Conservation (phyloP, 345 rosid species). For the Euphorbia tirucalli region DNA sequence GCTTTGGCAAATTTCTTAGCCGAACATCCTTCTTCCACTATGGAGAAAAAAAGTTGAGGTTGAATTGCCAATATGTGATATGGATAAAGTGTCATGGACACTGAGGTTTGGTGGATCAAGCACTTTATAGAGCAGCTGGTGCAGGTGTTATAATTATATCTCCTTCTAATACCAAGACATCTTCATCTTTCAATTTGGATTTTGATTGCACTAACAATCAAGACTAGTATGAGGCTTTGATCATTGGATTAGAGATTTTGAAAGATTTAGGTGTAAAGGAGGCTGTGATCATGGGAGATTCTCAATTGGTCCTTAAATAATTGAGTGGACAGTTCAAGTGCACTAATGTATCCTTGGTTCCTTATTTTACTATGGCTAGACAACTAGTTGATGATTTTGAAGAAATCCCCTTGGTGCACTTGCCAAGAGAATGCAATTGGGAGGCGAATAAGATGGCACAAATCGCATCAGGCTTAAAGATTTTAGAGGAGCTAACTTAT, state of each 20-base stretch:
- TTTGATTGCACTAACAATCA: too few species aligned
- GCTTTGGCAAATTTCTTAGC: neutral
- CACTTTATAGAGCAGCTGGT: neutral
- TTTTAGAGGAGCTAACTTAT: too few species aligned
- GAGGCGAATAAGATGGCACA: too few species aligned
- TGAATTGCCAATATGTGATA: neutral
- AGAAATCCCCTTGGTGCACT: too few species aligned
- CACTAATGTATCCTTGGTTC: neutral
- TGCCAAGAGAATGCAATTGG: too few species aligned
- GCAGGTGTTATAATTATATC: slow-evolving; percentile 1
- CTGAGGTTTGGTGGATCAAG: slow-evolving; percentile 4
- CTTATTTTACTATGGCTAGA: neutral
- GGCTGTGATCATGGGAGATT: too few species aligned
- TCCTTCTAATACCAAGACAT: neutral
- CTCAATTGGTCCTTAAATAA: neutral
- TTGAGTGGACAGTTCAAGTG: neutral
- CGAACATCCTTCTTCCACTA: neutral
- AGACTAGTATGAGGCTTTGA: too few species aligned
- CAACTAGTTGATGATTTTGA: too few species aligned
- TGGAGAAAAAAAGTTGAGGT: neutral
- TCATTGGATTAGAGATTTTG: too few species aligned
- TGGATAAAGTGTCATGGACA: slow-evolving; percentile 6
- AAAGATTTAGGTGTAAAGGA: too few species aligned
- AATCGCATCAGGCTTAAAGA: too few species aligned
- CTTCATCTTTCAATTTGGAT: too few species aligned